Conservation (phyloP, 805 yeast species). For the Lachancea lanzarotensis region DNA sequence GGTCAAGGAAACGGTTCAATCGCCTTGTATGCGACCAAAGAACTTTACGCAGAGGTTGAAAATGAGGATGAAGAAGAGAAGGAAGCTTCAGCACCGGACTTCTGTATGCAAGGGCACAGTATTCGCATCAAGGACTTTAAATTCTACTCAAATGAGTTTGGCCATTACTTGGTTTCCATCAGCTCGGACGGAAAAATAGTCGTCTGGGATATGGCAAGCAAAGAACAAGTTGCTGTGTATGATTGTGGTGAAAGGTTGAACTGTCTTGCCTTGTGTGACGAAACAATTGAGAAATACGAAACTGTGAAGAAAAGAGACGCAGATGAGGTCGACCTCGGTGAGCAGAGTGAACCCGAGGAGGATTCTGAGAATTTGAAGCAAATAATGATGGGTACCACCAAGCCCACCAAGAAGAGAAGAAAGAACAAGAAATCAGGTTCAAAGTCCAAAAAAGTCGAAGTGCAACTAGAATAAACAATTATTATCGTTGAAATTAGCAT, state of each 20-base stretch:
- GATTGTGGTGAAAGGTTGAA: constrained; percentile 87
- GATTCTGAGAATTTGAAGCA: constrained; percentile 62
- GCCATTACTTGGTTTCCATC: constrained; percentile 59
- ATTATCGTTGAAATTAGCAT: neutral
- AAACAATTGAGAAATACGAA: constrained; percentile 63
- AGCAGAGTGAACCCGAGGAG: constrained; percentile 70
- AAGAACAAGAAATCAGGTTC: constrained; percentile 34
- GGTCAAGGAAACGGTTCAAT: constrained; percentile 72
- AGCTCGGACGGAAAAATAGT: constrained; percentile 93
- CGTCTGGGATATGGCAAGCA: constrained; percentile 67
- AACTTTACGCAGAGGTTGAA: constrained; percentile 28
- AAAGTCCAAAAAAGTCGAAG: constrained; percentile 43
- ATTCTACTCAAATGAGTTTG: constrained; percentile 39
- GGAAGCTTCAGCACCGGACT: constrained; percentile 39
- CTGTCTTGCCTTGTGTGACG: constrained; percentile 73
- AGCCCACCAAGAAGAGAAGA: constrained; percentile 30
- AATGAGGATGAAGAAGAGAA: constrained; percentile 22
- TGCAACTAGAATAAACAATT: constrained; percentile 44
- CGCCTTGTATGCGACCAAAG: constrained; percentile 43
- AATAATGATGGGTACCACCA: constrained; percentile 44
- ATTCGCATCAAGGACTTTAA: constrained; percentile 77
- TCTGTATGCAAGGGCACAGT: constrained; percentile 71
- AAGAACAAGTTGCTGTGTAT: constrained; percentile 85
- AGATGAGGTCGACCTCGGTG: constrained; percentile 47
- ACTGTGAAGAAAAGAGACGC: constrained; percentile 60